Conservation (phyloP, 2,329 filamentous ascomycete genomes). For the Neocatenulostroma microsporum region DNA sequence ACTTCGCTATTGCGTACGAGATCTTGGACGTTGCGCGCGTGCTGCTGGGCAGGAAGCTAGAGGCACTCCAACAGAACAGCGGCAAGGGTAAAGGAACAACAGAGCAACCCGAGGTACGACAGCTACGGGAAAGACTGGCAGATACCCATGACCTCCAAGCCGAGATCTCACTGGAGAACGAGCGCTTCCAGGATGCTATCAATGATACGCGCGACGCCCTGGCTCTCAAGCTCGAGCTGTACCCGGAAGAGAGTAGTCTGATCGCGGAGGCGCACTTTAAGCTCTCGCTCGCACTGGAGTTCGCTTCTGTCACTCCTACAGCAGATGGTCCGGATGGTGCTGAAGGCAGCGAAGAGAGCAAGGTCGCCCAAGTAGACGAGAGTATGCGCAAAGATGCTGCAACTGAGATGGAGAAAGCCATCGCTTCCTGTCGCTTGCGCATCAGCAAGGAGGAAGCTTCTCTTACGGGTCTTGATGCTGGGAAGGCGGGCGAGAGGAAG, state of each 20-base stretch:
- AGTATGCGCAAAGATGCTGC: conserved; percentile 63
- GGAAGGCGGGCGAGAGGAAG: conserved; percentile 52
- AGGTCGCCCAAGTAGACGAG: conserved; percentile 53
- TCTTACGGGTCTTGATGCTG: conserved; percentile 45
- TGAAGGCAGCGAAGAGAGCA: conserved; percentile 28
- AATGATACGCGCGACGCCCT: conserved; percentile 72
- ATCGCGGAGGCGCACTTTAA: conserved; percentile 96
- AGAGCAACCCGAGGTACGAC: conserved; percentile 37
- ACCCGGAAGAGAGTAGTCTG: conserved; percentile 70
- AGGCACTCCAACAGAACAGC: conserved; percentile 39
- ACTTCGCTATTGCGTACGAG: conserved; percentile 57
- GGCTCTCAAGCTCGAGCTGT: conserved; percentile 68
- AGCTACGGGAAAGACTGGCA: conserved; percentile 76
- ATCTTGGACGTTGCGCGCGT: conserved; percentile 57
- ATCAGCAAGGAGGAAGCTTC: conserved; percentile 62
- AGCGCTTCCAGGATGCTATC: conserved; percentile 83
- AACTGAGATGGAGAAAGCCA: conserved; percentile 63
- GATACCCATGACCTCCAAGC: conserved; percentile 91
- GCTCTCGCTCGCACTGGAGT: conserved; percentile 88
- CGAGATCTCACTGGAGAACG: conserved; percentile 92
- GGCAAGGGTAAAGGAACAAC: conserved; percentile 40
- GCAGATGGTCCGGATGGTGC: too few relatives aligned
- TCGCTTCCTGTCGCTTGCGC: conserved; percentile 63
- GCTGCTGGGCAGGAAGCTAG: conserved; percentile 50
- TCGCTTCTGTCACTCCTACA: conserved; percentile 65